phyloP scores from a whole-genome alignment of 176 grass and related monocot genomes.

The Eleusine coracana region DNA sequence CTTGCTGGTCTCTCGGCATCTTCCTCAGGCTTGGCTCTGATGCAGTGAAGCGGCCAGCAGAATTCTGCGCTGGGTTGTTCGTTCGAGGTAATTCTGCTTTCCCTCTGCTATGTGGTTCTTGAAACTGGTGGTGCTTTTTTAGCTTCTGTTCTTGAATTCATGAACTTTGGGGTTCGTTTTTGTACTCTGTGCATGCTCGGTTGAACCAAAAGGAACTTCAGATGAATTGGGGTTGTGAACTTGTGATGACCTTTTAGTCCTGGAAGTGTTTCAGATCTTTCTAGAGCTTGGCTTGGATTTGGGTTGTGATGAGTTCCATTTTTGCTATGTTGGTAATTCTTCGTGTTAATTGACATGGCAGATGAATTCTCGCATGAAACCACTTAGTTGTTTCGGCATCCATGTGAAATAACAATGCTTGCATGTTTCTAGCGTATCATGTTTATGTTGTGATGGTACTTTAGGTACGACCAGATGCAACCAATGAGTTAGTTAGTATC shows the following conservation, averaged over 20 bases:
- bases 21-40: conserved; percentile 27
- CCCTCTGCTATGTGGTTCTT: background rate
- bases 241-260: background rate
- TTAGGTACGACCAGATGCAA: conserved; percentile 6
- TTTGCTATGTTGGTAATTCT: background rate
- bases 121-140: background rate
- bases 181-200: background rate
- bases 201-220: background rate
- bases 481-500: conserved; percentile 13
- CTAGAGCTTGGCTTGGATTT: background rate
- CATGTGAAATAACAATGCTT: background rate
- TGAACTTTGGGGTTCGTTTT: background rate
- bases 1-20: conserved; percentile 1
- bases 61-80: conserved; percentile 36
- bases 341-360: background rate
- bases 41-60: conserved; percentile 7
- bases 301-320: background rate
- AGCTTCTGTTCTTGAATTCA: conserved; percentile 17
- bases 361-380: conserved; percentile 26
- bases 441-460: conserved; percentile 34
- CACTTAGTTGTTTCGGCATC: background rate
- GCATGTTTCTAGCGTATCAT: conserved; percentile 26
- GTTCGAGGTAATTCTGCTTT: conserved; percentile 29
- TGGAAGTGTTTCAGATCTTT: background rate
- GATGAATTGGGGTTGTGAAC: conserved; percentile 20